Evolutionary conservation across 225 moss, liverwort and hornwort genomes (phyloP), one percentile per base, ranked within the genome.

Genomic region (Pleurozium schreberi): DNA sequence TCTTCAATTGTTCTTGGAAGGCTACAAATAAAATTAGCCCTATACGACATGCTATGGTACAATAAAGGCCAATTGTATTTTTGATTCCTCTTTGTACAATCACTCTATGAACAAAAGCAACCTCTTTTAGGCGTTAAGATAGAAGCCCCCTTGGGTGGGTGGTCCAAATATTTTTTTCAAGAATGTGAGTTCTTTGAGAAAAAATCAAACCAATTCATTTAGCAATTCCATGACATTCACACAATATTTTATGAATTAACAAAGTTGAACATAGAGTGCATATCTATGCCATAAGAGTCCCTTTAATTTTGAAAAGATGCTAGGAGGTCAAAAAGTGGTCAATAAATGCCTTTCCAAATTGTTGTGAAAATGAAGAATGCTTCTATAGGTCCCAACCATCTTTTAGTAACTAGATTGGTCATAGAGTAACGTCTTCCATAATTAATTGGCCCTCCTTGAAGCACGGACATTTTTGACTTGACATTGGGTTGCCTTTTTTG

Each of bases 381-480:
- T 23, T 15, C 9, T 36, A 22, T 14, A 22, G 6, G 8, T 22
- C 12, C 9, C 3, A 53, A 36, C 3, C 9, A 53, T 3, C 23
- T 36, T 74, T 75, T 34, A 14, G 13, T 8, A 8, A 50, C 8
- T 50, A 50, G 6, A 1, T 28, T 50, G 20, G 20, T 20, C 8
- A 50, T 20, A 75, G 1, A 14, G 0, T 0, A 1, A 0, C 0
- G 1, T 33, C 19, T 19, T 47, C 4, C 4, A 50, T 12, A 18
- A 3, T 50, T 52, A 23, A 36, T 12, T 2, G 4, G 3, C 2
- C 0, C 36, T 9, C 6, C 1, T 23, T 14, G 3, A 22, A 76
- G 21, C 9, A 34, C 14, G 22, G 52, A 22, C 14, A 34, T 9
- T 22, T 9, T 36, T 53, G 0, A 9, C 9, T 53, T 53, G 15